Evolutionary conservation across 805 yeast genomes (phyloP), one percentile per base, ranked within the genome.

Genomic region (Metschnikowia proteae): DNA sequence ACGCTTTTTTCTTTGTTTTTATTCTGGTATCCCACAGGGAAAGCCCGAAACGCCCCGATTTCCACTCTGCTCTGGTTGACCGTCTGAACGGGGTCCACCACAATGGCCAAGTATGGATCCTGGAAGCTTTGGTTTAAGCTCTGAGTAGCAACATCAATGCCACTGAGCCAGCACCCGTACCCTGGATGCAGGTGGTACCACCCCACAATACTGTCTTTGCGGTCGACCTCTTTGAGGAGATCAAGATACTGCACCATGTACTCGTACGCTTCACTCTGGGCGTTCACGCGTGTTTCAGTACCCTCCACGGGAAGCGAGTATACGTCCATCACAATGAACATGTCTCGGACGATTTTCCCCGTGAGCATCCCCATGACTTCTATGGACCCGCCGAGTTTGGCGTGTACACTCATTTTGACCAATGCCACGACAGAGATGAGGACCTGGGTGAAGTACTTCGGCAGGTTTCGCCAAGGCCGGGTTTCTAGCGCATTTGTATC

Each of bases 161-260:
- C 95, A 47, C 94, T 84, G 38, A 92, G 67, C 97, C 97, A 92
- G 64, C 97, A 91, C 13, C 97, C 97, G 65, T 90, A 92, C 0
- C 97, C 96, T 0, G 99, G 99, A 65, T 92, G 99, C 4, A 92
- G 89, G 66, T 76, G 98, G 67, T 94, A 92, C 99, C 99, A 92
- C 7, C 99, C 99, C 11, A 94, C 88, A 23, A 92, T 86, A 56
- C 86, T 79, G 53, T 86, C 77, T n/a, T 61, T 54, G 25, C 67
- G 60, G 1, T 80, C 80, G 17, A 75, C 69, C 26, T 70, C 65
- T 60, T 79, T 79, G 52, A 80, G 64, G 37, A 75, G 70, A 47
- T 83, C 83, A 45, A 87, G 70, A 64, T 87, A 90, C 51, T 82
- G 84, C 1, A 91, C 94, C 96, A 94, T 91, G 63, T 85, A 94